Base-by-base conservation (phyloP, 768 basidiomycete species). In the Dentipellis fragilis region DNA sequence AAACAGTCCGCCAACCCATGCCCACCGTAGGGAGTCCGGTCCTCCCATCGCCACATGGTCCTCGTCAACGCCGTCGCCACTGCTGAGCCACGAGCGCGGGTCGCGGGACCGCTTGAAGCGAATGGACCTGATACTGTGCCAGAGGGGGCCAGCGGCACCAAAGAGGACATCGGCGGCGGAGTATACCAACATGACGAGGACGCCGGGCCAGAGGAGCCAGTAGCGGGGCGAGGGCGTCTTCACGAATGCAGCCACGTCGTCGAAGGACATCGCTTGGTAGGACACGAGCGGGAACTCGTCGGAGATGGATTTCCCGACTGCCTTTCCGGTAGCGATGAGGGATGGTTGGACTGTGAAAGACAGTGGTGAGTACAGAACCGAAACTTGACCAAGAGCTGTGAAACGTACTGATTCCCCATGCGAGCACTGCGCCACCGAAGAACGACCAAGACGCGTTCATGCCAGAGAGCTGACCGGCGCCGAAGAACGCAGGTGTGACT, bases 181-280 rank as follows among this genome's bases (percentile, higher is more conserved):
- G 66, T 80, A 82, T 55, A 82, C 60, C 60, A 84, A 69, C 79
- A 84, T 82, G 67, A 82, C 71, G 49, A 82, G 64, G 57, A 81
- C 76, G 65, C 81, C 80, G 37, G 80, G 81, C 81, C 80, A 82
- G 37, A 82, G 66, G 49, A 83, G 70, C 82, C 81, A 82, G 66
- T 81, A 81, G 34, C 80, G 75, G 12, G 79, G 77, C 19, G 79
- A 82, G 1, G 80, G 79, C 0, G 59, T 58, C 21, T 69, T 66
- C 56, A 74, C 58, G 60, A 76, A 79, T 38, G 62, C 54, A 1
- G 67, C 54, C 10, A 75, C 73, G 54, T 81, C 73, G 1, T 62
- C 57, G 66, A 81, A 78, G 2, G 75, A 76, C 65, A 81, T 68
- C 2, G 67, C 70, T 29, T 63, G 55, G 64, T 79, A 78, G 11